Conservation (phyloP, 305 asterid species). For the Fraxinus sp. region DNA sequence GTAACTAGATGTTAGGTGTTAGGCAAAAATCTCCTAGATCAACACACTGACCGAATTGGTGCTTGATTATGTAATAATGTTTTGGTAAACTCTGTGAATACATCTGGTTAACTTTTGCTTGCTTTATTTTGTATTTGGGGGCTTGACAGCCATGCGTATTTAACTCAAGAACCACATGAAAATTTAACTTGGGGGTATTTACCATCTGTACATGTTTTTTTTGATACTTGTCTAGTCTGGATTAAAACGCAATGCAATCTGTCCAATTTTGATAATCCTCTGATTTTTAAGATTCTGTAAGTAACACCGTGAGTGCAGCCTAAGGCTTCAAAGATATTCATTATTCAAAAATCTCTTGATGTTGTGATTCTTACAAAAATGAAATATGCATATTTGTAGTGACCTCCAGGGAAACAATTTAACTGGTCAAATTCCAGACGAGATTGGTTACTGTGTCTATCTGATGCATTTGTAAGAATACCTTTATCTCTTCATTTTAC, state of each 20-base stretch:
- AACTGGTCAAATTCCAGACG: slow-evolving; percentile 91
- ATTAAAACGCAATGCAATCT: not conserved
- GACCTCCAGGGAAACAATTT: slow-evolving; percentile 88
- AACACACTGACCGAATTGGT: not conserved
- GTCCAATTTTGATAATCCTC: not conserved
- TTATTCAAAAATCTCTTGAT: not conserved
- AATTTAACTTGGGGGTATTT: not conserved
- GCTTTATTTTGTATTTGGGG: not conserved
- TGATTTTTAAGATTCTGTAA: not conserved
- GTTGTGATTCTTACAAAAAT: not conserved
- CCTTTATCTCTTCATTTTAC: not conserved
- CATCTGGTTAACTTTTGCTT: not conserved
- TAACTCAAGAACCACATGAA: not conserved
- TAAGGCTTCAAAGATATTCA: not conserved
- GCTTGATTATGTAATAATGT: not conserved
- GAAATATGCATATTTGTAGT: slow-evolving; percentile 34
- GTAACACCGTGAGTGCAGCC: not conserved
- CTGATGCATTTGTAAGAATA: slow-evolving; percentile 53
- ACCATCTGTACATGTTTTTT: not conserved
- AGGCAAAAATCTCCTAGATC: not conserved
- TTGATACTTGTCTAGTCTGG: not conserved
- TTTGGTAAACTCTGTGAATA: not conserved
- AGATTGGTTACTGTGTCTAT: slow-evolving; percentile 76
- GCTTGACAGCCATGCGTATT: not conserved
- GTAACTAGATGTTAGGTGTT: not conserved